A percentile compares a stretch with the other conserved stretches of the same genome.
phyloP scores from a whole-genome alignment of 116 monocot genomes.

The Thalassia testudinum region DNA sequence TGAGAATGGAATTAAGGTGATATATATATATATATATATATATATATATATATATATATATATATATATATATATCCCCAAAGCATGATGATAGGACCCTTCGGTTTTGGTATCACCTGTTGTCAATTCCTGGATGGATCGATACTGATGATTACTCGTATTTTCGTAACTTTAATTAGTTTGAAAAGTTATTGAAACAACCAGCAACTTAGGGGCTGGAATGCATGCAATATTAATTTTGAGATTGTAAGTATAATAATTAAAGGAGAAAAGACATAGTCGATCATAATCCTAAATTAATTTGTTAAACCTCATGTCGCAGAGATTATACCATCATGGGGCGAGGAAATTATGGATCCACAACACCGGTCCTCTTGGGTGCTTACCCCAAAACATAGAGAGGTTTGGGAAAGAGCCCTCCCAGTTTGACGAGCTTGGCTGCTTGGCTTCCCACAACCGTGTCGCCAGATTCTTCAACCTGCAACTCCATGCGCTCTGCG shows the following conservation, averaged over 20 bases:
- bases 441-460: slow-evolving; percentile 64
- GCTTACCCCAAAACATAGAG: slow-evolving; percentile 75
- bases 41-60: background rate
- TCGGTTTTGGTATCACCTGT: too few relatives aligned
- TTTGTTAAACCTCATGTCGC: background rate
- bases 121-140: too few relatives aligned
- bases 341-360: slow-evolving; percentile 95
- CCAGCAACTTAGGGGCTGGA: too few relatives aligned
- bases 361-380: slow-evolving; percentile 87
- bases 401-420: slow-evolving; percentile 66
- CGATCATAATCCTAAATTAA: background rate
- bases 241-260: background rate
- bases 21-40: background rate
- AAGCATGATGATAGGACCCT: too few relatives aligned
- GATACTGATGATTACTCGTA: too few relatives aligned
- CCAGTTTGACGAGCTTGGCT: slow-evolving; percentile 66
- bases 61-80: background rate
- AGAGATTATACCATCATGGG: slow-evolving; percentile 80
- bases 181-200: too few relatives aligned
- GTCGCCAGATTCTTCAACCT: slow-evolving; percentile 76
- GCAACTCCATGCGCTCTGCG: slow-evolving; percentile 72
- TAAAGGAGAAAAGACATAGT: background rate
- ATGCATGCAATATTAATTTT: too few relatives aligned
- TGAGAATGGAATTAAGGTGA: slow-evolving; percentile 66
- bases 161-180: too few relatives aligned